Conservation (phyloP, 306 rosid genomes). For the Trifolium fragiferum region DNA sequence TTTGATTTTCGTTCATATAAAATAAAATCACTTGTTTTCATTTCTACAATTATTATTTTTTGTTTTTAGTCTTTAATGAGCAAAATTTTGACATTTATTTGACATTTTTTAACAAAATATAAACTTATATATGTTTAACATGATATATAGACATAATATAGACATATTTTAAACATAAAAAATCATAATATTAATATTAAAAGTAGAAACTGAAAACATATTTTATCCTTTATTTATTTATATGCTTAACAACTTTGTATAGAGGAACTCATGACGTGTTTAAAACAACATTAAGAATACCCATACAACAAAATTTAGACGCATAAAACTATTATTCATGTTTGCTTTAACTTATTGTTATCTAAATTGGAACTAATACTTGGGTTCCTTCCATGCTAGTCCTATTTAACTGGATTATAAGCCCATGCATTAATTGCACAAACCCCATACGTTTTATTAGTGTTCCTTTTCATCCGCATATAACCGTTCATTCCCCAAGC, state of each 20-base stretch:
- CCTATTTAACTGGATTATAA: conserved; percentile 2
- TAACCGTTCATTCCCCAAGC: conserved; percentile 63
- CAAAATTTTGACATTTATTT: no score
- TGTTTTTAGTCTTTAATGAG: no score
- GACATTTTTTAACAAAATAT: no score
- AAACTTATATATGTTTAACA: no score
- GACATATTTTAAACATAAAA: no score
- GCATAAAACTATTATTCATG: not conserved
- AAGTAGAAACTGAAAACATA: no score
- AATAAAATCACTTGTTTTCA: no score
- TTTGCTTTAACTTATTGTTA: not conserved
- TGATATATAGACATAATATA: no score
- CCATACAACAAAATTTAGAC: not conserved
- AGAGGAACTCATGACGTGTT: not conserved
- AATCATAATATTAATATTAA: no score
- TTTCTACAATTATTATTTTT: no score
- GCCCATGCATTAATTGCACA: conserved; percentile 23
- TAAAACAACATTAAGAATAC: not conserved
- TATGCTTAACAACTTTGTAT: not conserved
- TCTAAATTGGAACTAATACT: not conserved
- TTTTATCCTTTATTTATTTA: not conserved
- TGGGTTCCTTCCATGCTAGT: not conserved
- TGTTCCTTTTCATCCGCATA: conserved; percentile 54
- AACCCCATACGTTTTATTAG: conserved; percentile 21
- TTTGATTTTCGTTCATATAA: no score